Percentiles rank a stretch among this genome's conserved stretches.
Conservation (phyloP, 257 asterid species). For the Cinchona pubescens region DNA sequence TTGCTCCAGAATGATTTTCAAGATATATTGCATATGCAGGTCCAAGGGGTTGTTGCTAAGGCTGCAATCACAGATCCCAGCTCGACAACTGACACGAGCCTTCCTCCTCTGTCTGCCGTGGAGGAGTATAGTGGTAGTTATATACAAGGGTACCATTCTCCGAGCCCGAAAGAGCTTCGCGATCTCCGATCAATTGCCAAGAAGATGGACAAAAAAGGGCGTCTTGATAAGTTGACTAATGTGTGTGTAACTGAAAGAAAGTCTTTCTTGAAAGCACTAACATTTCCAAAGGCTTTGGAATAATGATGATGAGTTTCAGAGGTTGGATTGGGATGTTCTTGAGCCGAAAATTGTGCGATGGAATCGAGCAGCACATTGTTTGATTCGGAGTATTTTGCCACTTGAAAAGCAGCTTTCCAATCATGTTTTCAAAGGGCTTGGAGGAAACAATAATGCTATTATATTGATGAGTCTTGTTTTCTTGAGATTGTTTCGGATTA, state of each 20-base stretch:
- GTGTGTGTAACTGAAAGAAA: constrained; percentile 45
- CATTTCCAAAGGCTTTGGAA: constrained; percentile 34
- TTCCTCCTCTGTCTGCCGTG: neutral
- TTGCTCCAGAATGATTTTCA: constrained; percentile 2
- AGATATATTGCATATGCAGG: constrained; percentile 5
- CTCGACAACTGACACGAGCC: constrained; percentile 9
- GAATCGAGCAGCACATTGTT: constrained; percentile 40
- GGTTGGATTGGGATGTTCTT: constrained; percentile 43
- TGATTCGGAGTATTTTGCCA: constrained; percentile 33
- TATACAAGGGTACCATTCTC: constrained; percentile 2
- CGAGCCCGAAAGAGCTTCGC: neutral
- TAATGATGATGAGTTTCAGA: constrained; percentile 42
- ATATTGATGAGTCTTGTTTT: constrained; percentile 42
- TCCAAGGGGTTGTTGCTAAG: neutral
- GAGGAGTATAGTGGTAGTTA: neutral
- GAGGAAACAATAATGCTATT: constrained; percentile 11
- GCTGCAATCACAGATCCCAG: neutral
- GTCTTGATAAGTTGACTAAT: constrained; percentile 9
- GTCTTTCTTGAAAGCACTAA: constrained; percentile 31
- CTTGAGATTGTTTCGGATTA: constrained; percentile 38
- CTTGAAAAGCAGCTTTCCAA: constrained; percentile 42
- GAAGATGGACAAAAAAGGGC: constrained; percentile 8
- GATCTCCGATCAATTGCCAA: constrained; percentile 3
- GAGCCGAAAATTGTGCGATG: constrained; percentile 45
- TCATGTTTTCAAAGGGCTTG: constrained; percentile 37